phyloP scores from a whole-genome alignment of 2,329 filamentous ascomycete species.

The Fusarium goolgardi region DNA sequence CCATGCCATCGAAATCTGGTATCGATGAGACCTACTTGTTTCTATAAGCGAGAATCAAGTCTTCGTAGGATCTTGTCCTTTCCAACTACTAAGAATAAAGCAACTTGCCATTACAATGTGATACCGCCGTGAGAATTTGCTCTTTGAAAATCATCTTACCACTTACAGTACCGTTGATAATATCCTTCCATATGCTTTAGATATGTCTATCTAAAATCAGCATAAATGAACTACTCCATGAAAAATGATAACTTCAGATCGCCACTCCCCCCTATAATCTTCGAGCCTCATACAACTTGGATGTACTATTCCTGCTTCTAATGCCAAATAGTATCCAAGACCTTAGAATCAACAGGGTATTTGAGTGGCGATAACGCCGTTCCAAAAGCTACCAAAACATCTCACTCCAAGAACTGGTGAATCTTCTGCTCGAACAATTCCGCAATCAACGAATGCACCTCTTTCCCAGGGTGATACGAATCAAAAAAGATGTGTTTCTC shows the following conservation, averaged over 20 bases:
- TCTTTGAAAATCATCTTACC: not conserved
- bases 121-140: not conserved
- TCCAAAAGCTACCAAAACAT: no score
- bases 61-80: not conserved
- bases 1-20: not conserved
- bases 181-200: conserved; percentile 15
- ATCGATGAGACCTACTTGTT: not conserved
- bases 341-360: not conserved
- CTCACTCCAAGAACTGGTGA: not conserved
- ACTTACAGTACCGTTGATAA: not conserved
- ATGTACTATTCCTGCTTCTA: not conserved
- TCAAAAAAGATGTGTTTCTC: conserved; percentile 30
- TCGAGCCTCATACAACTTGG: not conserved
- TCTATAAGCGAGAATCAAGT: not conserved
- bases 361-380: no score
- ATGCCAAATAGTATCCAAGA: not conserved
- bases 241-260: not conserved
- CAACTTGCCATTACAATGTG: conserved; percentile 11
- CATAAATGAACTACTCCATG: conserved; percentile 12
- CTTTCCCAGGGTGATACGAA: conserved; percentile 26
- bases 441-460: conserved; percentile 25
- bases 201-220: conserved; percentile 16
- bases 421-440: conserved; percentile 16
- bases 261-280: not conserved
- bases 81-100: conserved; percentile 6